Evolutionary conservation across 306 rosid genomes (phyloP), one percentile per base, ranked within the genome.

Genomic region (Benincasa hispida): DNA sequence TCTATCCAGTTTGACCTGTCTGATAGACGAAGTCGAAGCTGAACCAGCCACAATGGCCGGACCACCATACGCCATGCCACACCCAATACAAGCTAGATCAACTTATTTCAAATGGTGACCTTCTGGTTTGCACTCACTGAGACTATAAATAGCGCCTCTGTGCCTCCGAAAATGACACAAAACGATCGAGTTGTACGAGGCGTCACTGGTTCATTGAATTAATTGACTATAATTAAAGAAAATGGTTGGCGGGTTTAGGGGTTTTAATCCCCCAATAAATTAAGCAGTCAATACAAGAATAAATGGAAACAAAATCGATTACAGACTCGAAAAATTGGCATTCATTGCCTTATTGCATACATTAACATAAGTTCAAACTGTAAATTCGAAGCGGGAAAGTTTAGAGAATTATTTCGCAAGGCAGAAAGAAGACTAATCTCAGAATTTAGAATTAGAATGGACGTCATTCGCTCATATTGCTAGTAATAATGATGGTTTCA

Each of bases 1-100:
- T 79, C 81, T 81, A 56, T 94, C 97, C 91, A 94, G 72, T 80
- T 89, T 94, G 10, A 87, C 90, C 85, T 90, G 97, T 85, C 85
- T 86, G 8, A 83, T 79, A 2, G 87, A 37, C 41, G 92, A 84
- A 39, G 84, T 74, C 25, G 81, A 80, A 37, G 86, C 76, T 47
- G 93, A 85, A 22, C 83, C 89, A 14, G 86, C 88, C 53, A 79
- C 65, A 30, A 79, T 86, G 34, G 90, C 80, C 54, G 83, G 83
- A 24, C 90, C 87, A 27, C 89, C 88, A n/a, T 82, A 84, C 24
- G 92, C 92, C 96, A 87, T 92, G 14, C 9, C 17, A 57, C 59
- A 24, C 56, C 48, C 47, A 28, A 60, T 47, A 4, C 12, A 14
- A 69, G 34, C 34, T 11, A 39, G 53, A 67, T 19, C 54, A 39